Evolutionary conservation across 352 stramenopile genomes (phyloP), one percentile per base, ranked within the genome.

Genomic region (Elongisporangium anandrum): DNA sequence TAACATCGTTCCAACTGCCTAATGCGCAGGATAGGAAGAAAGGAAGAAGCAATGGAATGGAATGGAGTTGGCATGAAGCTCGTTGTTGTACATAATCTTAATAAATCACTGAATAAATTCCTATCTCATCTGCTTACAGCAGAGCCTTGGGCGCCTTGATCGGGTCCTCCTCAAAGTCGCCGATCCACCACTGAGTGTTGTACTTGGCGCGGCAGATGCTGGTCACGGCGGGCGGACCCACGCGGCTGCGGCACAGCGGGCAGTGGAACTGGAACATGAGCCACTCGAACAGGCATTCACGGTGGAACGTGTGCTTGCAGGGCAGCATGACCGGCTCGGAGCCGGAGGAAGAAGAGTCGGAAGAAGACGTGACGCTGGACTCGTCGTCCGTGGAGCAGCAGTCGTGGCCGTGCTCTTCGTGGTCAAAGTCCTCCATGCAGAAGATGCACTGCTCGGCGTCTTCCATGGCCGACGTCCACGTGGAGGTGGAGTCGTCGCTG

Each of bases 221-320:
- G 20, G 69, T 87, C 61, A 85, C 70, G 13, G 77, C 78, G 20
- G 70, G 59, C 6, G 74, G 70, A 16, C 78, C 76, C 23, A 88
- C 70, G 17, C 68, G 81, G 23, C 64, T 70, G 56, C 82, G 72
- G 61, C 82, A 92, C 39, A 90, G 59, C 10, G 82, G 82, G 50
- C 82, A 92, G 45, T 88, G 76, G 61, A 79, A 85, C 60, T 90
- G 66, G 61, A 88, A 85, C 38, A 87, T 54, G 10, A 92, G 66
- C 82, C 82, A 92, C 66, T 89, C 76, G 49, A 85, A 90, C 16
- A 92, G 61, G 66, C 83, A 92, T 34, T 85, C 67, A 19, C 83
- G 77, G 68, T 90, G 83, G 60, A 92, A 92, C 13, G 66, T 59
- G 57, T 92, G 83, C 53, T 73, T 71, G 64, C 83, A 90, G 3